phyloP scores from a whole-genome alignment of 139 green algal genomes.

The Volvox reticuliferus region DNA sequence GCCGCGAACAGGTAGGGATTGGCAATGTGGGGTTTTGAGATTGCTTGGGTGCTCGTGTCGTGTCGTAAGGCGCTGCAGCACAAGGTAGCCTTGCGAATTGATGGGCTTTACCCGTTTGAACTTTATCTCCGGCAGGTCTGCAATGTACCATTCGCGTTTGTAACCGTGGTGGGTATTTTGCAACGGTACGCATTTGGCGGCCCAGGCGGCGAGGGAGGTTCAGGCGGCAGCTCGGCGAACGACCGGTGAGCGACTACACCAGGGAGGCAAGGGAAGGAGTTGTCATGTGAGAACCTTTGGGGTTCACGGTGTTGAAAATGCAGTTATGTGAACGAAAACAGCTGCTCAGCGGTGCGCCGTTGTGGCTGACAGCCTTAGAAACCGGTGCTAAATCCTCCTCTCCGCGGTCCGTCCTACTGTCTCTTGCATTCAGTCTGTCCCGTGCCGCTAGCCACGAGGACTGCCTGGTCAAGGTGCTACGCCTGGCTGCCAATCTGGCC shows the following conservation, averaged over 20 bases:
- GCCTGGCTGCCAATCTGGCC: slow-evolving; percentile 66
- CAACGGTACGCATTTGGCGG: slow-evolving; percentile 46
- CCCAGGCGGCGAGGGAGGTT: not conserved
- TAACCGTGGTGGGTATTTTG: slow-evolving; percentile 48
- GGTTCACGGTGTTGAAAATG: too few relatives aligned
- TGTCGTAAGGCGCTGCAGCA: not conserved
- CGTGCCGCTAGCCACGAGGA: slow-evolving; percentile 57
- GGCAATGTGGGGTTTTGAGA: too few relatives aligned
- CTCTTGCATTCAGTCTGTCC: slow-evolving; percentile 12
- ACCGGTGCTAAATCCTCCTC: too few relatives aligned
- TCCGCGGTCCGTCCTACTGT: not conserved
- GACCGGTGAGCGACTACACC: slow-evolving; percentile 11
- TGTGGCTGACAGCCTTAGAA: too few relatives aligned
- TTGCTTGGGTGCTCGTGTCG: not conserved
- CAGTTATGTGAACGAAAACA: too few relatives aligned
- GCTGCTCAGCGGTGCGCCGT: too few relatives aligned
- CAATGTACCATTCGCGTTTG: slow-evolving; percentile 45
- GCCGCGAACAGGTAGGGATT: slow-evolving; percentile 53
- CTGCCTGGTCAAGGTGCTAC: slow-evolving; percentile 69
- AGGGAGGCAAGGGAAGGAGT: too few relatives aligned
- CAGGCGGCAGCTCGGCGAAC: not conserved
- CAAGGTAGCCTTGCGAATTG: not conserved
- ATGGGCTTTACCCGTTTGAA: too few relatives aligned
- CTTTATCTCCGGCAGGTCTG: slow-evolving; percentile 24
- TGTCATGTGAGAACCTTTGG: too few relatives aligned